Evolutionary conservation across 768 basidiomycete species (phyloP), one percentile per base, ranked within the genome.

Genomic region (Suillus paluster): DNA sequence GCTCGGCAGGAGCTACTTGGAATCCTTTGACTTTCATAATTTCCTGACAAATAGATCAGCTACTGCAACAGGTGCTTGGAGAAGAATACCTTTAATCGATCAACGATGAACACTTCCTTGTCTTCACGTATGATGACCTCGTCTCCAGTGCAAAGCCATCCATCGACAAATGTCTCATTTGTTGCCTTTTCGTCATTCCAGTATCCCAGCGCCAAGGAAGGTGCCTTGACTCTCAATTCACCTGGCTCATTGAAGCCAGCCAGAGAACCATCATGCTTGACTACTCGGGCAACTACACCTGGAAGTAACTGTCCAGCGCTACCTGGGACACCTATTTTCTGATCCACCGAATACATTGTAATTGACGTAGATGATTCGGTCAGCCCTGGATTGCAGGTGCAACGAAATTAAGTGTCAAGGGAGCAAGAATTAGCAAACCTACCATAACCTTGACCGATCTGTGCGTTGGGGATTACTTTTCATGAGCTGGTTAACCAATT

Each of bases 61-160:
- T 36, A 23, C 11, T 19, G 17, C 36, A 25, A 15, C 21, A 15
- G 10, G 30, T 57, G 9, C 5, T 33, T 5, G n/a, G n/a, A 60
- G 12, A 33, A 38, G 58, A 23, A 25, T 55, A 83, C 87, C 78
- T 91, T 90, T 25, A 89, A 70, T 39, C 89, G 79, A 69, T 90
- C 89, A 14, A 87, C 70, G 48, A 90, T 80, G 66, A 84, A 85
- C 3, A 90, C 63, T 60, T 89, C 85, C 9, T 80, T 78, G 62
- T 86, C 80, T 67, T 79, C 70, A 57, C 81, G 78, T 57, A 90
- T 81, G 56, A 76, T 74, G 4, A 82, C 88, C 68, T 88, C 85
- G 66, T 90, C 89, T 2, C 89, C 91, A 0, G 90, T 91, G 58
- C 78, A 79, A 4, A 91, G 78, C 89, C 88, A 91, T 86, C 90